These are phyloP conservation scores for Colletotrichum plurivorum DNA, from an alignment of 2,329 filamentous ascomycete species.

Conservation along the genomic window DNA sequence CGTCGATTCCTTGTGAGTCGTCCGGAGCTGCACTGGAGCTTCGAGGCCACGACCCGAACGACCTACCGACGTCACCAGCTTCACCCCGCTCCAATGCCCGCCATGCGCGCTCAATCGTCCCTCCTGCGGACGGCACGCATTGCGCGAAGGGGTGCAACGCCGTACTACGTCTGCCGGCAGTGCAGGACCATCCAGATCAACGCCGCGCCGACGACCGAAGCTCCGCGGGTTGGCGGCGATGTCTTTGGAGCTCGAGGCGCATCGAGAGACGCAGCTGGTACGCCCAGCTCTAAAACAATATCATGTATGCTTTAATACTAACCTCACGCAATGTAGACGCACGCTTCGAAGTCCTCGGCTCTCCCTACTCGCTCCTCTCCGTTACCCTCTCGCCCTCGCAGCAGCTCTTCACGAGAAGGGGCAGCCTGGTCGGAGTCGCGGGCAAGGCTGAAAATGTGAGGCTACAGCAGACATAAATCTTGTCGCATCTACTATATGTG, in stretches of 20 bases:
- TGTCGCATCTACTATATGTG: conserved; percentile 2
- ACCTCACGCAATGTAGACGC: conserved; percentile 74
- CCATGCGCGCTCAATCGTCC: conserved; percentile 61
- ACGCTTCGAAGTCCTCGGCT: conserved; percentile 91
- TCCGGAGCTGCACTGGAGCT: conserved; percentile 24
- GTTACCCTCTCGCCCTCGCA: conserved; percentile 94
- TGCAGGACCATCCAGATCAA: conserved; percentile 75
- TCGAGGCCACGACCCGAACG: conserved; percentile 25
- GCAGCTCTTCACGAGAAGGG: conserved; percentile 90
- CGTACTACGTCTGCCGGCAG: conserved; percentile 64
- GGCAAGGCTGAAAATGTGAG: conserved; percentile 91
- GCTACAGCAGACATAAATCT: too few relatives aligned
- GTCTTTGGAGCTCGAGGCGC: conserved; percentile 66
- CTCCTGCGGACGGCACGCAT: conserved; percentile 53
- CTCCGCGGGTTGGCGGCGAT: conserved; percentile 65
- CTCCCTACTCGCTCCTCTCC: conserved; percentile 93
- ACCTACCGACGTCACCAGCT: conserved; percentile 34
- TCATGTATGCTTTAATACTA: neutral
- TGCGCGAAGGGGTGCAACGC: conserved; percentile 44
- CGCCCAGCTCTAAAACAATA: neutral
- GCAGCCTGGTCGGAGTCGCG: conserved; percentile 89
- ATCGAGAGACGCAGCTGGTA: conserved; percentile 66
- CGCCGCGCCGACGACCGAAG: conserved; percentile 70
- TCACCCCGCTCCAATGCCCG: conserved; percentile 35
- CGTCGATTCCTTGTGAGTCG: conserved; percentile 16